Base-by-base conservation (phyloP, 2,329 filamentous ascomycete species). In the Paracorniculantispora psalliotae region DNA sequence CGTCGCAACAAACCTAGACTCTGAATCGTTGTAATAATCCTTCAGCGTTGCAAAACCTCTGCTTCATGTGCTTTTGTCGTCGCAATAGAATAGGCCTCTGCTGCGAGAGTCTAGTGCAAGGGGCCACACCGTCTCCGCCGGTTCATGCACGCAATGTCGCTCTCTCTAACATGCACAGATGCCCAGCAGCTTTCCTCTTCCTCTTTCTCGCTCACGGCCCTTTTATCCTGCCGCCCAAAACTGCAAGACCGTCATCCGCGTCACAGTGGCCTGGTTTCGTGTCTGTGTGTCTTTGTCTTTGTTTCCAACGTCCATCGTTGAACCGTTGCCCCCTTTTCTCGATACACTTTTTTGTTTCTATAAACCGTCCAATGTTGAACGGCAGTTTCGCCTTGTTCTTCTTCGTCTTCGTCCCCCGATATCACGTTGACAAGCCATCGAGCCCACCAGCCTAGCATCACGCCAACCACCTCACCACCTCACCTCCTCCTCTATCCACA, bases 61-160 rank as follows among this genome's bases (percentile, higher is more conserved):
- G n/a, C n/a, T n/a, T n/a, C n/a, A n/a, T n/a, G n/a, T n/a, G n/a
- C n/a, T n/a, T n/a, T n/a, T n/a, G n/a, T n/a, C n/a, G n/a, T n/a
- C n/a, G n/a, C n/a, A n/a, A n/a, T n/a, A n/a, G n/a, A n/a, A n/a
- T n/a, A n/a, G n/a, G n/a, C n/a, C n/a, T n/a, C n/a, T n/a, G n/a
- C n/a, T n/a, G n/a, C n/a, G n/a, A 41, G 30, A 12, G 30, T 12
- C 30, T 33, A 33, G 6, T 33, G 30, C 30, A 7, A 33, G 30
- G 7, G 30, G 7, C 12, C 30, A 12, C 30, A 7, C 30, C 12
- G 17, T 53, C 50, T 53, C 50, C 50, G 50, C 50, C 37, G 25
- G 50, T 53, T 53, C 50, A 53, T 53, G 50, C 50, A 53, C 50
- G 49, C 39, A 19, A 43, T 15, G n/a, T 46, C 25, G 2, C 26